Base-by-base conservation (phyloP, 2,329 filamentous ascomycete species). In the Fusarium kyushuense region DNA sequence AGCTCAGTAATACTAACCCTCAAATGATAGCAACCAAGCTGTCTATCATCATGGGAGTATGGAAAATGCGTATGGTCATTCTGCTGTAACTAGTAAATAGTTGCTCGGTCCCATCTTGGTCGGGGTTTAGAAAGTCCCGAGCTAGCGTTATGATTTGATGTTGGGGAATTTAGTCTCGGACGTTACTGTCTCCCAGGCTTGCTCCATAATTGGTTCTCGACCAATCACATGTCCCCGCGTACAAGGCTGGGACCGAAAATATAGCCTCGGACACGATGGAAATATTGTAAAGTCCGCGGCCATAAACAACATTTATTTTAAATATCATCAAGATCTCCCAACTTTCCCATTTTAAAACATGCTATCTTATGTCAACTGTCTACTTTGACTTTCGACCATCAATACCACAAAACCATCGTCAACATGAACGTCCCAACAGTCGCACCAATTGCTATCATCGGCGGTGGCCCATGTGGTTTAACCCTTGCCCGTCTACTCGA, bases 401-500 rank as follows among this genome's bases (percentile, higher is more conserved):
- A n/a, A n/a, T n/a, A n/a, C n/a, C n/a, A n/a, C n/a, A n/a, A n/a
- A n/a, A n/a, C n/a, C n/a, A n/a, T n/a, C n/a, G n/a, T n/a, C 1
- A 2, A 8, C 1, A 58, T 58, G 55, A 13, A 17, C 11, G 0
- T 16, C 2, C 23, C 55, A 33, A 5, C 19, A 2, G 1, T 46
- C 25, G 32, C 51, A 17, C 55, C 49, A 16, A 58, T 58, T 4
- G 55, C 51, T 3, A 56, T 58, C 4, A 16, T 58, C 6, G 55
- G 55, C 27, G 55, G 55, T 4, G 55, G 55, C 5, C 51, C 41
- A 17, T 58, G 55, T 10, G 55, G 55, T 2, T 14, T 58, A 1
- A 58, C 33, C 2, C 1, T 58, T 9, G 55, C 55, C 8, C 55
- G 51, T 23, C 32, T 58, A 1, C 41, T 58, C 14, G 40, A 58